Evolutionary conservation across 2,329 filamentous ascomycete genomes (phyloP).

Genomic region (Zymoseptoria crescenta): DNA sequence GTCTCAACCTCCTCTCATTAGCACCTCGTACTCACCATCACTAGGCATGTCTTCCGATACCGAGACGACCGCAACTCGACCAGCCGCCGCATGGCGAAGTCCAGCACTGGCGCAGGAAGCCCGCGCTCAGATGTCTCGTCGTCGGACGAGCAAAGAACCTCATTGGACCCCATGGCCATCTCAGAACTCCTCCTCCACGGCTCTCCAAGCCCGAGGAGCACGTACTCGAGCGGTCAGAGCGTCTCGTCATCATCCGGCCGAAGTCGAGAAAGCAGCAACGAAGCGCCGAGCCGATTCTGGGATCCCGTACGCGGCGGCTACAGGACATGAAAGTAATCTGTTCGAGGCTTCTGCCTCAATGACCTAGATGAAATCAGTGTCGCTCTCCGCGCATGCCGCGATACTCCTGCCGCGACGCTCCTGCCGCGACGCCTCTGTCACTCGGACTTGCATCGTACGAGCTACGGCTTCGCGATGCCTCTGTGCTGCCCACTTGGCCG

Average conservation of each 20-base stretch:
- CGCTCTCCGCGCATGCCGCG: neutral
- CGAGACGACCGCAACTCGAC: slow-evolving; percentile 31
- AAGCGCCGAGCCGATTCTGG: slow-evolving; percentile 1
- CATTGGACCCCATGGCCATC: neutral
- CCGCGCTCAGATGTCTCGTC: neutral
- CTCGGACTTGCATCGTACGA: neutral
- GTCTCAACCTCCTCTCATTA: neutral
- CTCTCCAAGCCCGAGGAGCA: neutral
- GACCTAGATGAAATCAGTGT: neutral
- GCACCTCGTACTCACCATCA: neutral
- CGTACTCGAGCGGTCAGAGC: neutral
- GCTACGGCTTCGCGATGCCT: neutral
- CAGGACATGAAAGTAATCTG: neutral
- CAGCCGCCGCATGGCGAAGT: neutral
- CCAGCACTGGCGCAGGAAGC: neutral
- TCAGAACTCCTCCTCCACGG: neutral
- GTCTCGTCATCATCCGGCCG: neutral
- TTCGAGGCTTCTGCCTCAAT: neutral
- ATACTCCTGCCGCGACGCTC: no score
- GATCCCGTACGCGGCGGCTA: slow-evolving; percentile 5
- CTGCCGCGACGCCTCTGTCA: no score
- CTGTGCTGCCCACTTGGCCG: neutral
- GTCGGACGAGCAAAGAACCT: neutral
- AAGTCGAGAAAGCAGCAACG: neutral
- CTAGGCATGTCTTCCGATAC: slow-evolving; percentile 40